A percentile compares a stretch with the other conserved stretches of the same genome.
Evolutionary conservation across 805 yeast genomes (phyloP).

Genomic region (Hemisphaericaspora nanyangensis): DNA sequence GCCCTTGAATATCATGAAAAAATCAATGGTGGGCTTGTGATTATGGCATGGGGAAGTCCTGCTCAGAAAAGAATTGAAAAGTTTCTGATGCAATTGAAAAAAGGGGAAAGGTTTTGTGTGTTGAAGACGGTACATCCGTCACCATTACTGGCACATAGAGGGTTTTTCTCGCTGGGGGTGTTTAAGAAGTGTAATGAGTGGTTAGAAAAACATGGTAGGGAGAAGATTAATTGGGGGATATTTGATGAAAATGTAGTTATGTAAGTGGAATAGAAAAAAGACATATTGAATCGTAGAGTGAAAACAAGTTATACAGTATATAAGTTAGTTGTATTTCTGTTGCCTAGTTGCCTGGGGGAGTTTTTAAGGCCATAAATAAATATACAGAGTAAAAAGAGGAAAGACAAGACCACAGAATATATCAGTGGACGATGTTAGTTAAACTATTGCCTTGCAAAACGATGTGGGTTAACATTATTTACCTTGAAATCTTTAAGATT

Average conservation of each 20-base stretch:
- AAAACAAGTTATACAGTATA: too few species aligned
- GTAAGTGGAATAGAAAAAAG: slow-evolving; percentile 5
- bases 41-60: slow-evolving; percentile 81
- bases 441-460: too few species aligned
- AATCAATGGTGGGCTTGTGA: slow-evolving; percentile 52
- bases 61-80: slow-evolving; percentile 59
- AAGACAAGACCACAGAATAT: too few species aligned
- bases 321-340: too few species aligned
- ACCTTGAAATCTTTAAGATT: too few species aligned
- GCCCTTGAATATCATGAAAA: slow-evolving; percentile 48
- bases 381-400: too few species aligned
- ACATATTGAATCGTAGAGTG: too few species aligned
- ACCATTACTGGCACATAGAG: slow-evolving; percentile 86
- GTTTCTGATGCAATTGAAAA: slow-evolving; percentile 15
- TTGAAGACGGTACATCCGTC: slow-evolving; percentile 88
- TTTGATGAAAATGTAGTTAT: slow-evolving; percentile 24
- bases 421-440: too few species aligned
- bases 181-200: slow-evolving; percentile 76
- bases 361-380: too few species aligned
- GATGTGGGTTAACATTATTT: too few species aligned
- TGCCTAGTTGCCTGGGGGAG: too few species aligned
- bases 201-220: slow-evolving; percentile 48
- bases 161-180: slow-evolving; percentile 72
- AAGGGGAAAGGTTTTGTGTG: slow-evolving; percentile 35
- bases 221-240: slow-evolving; percentile 65